phyloP scores from a whole-genome alignment of 1,139 yeast species.

The Hemisphaericaspora lyxosophila region DNA sequence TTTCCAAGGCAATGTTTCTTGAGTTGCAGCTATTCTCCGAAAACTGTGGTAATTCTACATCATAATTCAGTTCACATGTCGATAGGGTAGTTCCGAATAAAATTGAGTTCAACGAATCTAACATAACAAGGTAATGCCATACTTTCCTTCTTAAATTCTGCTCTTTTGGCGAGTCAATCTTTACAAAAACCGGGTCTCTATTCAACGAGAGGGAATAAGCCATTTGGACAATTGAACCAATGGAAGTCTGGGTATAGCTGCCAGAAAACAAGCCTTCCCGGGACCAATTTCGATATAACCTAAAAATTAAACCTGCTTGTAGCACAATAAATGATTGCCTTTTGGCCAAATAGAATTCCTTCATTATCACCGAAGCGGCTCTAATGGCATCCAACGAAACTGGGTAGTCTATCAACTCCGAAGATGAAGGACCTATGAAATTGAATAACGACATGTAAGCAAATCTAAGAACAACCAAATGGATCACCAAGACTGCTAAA shows the following conservation, averaged over 20 bases:
- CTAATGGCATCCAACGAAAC: conserved; percentile 29
- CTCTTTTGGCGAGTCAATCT: conserved; percentile 11
- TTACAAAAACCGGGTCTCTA: conserved; percentile 46
- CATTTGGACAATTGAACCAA: conserved; percentile 46
- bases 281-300: conserved; percentile 26
- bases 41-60: conserved; percentile 23
- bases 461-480: conserved; percentile 26
- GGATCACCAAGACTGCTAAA: conserved; percentile 26
- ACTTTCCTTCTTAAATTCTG: conserved; percentile 46
- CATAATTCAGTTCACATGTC: conserved; percentile 16
- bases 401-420: conserved; percentile 23
- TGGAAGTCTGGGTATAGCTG: conserved; percentile 15
- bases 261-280: conserved; percentile 28
- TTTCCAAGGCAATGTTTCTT: conserved; percentile 20
- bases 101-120: conserved; percentile 20
- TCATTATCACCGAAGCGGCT: conserved; percentile 34
- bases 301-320: conserved; percentile 41
- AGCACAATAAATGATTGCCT: conserved; percentile 47
- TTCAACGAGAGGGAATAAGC: conserved; percentile 53
- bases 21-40: conserved; percentile 18
- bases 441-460: conserved; percentile 25
- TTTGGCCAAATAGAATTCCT: conserved; percentile 36
- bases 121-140: conserved; percentile 29
- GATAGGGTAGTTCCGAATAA: conserved; percentile 13
- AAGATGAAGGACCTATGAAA: neutral